Conservation (phyloP, 2,329 filamentous ascomycete genomes). For the Colletotrichum tanaceti region DNA sequence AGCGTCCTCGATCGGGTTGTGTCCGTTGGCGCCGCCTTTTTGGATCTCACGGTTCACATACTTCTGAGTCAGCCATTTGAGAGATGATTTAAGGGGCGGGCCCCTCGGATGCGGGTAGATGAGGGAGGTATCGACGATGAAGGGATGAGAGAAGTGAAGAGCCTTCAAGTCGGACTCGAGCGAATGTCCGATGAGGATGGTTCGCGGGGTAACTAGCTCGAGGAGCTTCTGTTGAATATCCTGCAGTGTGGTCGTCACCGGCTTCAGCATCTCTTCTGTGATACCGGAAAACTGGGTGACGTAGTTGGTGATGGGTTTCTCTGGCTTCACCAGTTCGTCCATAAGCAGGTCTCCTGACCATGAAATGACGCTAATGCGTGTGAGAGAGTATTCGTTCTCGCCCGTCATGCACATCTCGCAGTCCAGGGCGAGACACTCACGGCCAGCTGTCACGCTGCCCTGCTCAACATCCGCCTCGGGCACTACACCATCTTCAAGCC, state of each 20-base stretch:
- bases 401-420: conserved; percentile 98
- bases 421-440: conserved; percentile 83
- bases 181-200: conserved; percentile 83
- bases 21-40: conserved; percentile 78
- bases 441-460: conserved; percentile 85
- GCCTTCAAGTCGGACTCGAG: conserved; percentile 87
- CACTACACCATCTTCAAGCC: conserved; percentile 73
- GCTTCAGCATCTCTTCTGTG: conserved; percentile 83
- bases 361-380: conserved; percentile 85
- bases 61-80: conserved; percentile 90
- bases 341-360: conserved; percentile 87
- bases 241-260: conserved; percentile 82
- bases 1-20: conserved; percentile 94
- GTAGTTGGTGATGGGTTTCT: conserved; percentile 90
- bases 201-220: conserved; percentile 75
- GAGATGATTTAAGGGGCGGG: conserved; percentile 86
- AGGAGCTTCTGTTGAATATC: conserved; percentile 87
- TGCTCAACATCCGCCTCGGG: conserved; percentile 78
- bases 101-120: conserved; percentile 92
- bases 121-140: conserved; percentile 91
- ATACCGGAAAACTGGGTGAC: conserved; percentile 94
- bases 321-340: conserved; percentile 92
- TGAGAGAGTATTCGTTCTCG: conserved; percentile 82
- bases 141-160: conserved; percentile 87
- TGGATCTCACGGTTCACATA: conserved; percentile 91